Evolutionary conservation across 345 rosid species (phyloP), one percentile per base, ranked within the genome.

Genomic region (Acer campestre): DNA sequence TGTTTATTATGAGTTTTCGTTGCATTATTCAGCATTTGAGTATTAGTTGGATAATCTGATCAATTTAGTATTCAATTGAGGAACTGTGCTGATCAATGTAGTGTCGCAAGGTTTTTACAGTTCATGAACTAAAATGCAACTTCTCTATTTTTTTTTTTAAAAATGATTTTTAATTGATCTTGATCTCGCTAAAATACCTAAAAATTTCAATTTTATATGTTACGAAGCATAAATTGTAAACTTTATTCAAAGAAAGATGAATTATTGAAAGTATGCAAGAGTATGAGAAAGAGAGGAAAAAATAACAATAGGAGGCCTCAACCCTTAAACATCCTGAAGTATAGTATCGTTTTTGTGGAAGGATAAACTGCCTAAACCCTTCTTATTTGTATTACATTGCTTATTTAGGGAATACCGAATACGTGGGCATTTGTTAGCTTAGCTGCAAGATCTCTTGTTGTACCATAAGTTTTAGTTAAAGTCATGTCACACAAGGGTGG

Each of bases 31-130:
- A 6, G 72, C 77, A 74, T 67, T 53, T 31, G 44, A 44, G 27
- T 38, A 12, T 56, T 22, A 7, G 35, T 49, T 66, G 53, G 18
- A 51, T 51, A n/a, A 59, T 72, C 5, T 46, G 40, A 31, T 53
- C 53, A 66, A 22, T 65, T 53, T 14, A 51, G 49, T 49, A 59
- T 29, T 29, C 27, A 23, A 62, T 46, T 11, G 48, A 10, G 20
- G 48, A 74, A 49, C 49, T 63, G 18, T 74, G 18, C 31, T 29
- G 61, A 48, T 64, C 77, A n/a, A 27, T 48, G 61, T 48, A 59
- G 38, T 10, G 31, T 20, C 44, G 44, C 31, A 8, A 48, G 25
- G 40, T 10, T 49, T 63, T 31, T 10, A n/a, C 13, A 2, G 61
- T 48, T 48, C 29, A 23, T 71, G 38, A 23, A 73, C 63, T 72